phyloP scores from a whole-genome alignment of 345 rosid species.

The Sisymbrium irio region DNA sequence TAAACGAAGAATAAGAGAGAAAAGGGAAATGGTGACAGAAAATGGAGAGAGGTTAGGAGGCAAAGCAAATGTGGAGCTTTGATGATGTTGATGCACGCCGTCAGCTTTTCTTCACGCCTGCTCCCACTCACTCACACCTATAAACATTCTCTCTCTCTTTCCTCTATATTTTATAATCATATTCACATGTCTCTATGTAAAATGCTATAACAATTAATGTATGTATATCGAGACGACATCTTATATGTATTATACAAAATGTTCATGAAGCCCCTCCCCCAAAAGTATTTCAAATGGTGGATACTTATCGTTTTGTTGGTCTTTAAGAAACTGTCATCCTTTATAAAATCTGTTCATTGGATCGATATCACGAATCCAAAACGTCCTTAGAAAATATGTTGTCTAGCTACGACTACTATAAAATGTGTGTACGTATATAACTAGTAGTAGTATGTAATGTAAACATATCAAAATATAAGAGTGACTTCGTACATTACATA shows the following conservation, averaged over 20 bases:
- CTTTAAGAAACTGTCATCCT: not conserved
- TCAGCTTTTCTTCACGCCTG: conserved; percentile 72
- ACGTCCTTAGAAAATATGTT: not conserved
- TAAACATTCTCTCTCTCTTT: conserved; percentile 31
- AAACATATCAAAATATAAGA: not conserved
- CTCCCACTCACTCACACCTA: conserved; percentile 45
- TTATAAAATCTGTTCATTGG: not conserved
- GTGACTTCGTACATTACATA: not conserved
- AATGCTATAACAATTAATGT: not conserved
- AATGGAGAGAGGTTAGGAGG: conserved; percentile 70
- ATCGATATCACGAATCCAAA: not conserved
- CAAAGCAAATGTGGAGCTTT: conserved; percentile 62
- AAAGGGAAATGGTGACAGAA: conserved; percentile 51
- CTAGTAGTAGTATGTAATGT: too few relatives aligned
- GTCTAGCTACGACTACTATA: not conserved
- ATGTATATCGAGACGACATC: not conserved
- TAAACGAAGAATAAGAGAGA: conserved; percentile 21
- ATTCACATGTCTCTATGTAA: conserved; percentile 24
- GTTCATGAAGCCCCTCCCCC: not conserved
- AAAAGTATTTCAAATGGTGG: not conserved
- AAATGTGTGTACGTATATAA: not conserved
- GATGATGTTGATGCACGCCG: conserved; percentile 94
- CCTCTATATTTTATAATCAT: not conserved
- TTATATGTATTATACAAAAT: not conserved
- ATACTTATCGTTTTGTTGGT: not conserved